phyloP scores from a whole-genome alignment of 768 basidiomycete genomes.

The Tephrocybe rancida region DNA sequence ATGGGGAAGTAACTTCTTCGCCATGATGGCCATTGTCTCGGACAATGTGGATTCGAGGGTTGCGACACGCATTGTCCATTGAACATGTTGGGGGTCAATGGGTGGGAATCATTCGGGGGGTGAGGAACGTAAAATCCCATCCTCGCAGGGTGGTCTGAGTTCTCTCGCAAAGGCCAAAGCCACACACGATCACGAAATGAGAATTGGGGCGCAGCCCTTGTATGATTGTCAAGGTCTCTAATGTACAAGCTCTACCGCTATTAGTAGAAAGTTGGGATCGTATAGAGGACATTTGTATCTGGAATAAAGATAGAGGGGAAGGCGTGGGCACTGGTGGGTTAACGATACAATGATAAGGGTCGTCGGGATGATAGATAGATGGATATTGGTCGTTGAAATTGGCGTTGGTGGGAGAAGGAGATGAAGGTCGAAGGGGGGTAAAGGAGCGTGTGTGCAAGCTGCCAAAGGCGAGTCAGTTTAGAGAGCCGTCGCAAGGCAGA shows the following conservation, averaged over 20 bases:
- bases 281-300: no score
- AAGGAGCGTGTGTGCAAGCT: not conserved
- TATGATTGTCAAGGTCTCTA: not conserved
- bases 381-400: not conserved
- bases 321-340: no score
- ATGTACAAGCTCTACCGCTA: slow-evolving; percentile 1
- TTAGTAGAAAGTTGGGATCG: not conserved
- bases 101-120: no score
- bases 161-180: no score
- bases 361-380: not conserved
- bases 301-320: no score
- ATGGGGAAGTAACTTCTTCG: no score
- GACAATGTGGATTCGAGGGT: no score
- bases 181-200: not conserved
- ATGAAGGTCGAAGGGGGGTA: not conserved
- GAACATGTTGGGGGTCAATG: no score
- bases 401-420: not conserved
- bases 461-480: not conserved
- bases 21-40: no score
- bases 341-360: not conserved
- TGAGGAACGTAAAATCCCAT: no score
- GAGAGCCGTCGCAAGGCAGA: not conserved
- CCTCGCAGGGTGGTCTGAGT: no score
- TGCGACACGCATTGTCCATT: no score
- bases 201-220: not conserved